Evolutionary conservation across 208 protist genomes (phyloP).

Genomic region (Zelonia costaricensis): DNA sequence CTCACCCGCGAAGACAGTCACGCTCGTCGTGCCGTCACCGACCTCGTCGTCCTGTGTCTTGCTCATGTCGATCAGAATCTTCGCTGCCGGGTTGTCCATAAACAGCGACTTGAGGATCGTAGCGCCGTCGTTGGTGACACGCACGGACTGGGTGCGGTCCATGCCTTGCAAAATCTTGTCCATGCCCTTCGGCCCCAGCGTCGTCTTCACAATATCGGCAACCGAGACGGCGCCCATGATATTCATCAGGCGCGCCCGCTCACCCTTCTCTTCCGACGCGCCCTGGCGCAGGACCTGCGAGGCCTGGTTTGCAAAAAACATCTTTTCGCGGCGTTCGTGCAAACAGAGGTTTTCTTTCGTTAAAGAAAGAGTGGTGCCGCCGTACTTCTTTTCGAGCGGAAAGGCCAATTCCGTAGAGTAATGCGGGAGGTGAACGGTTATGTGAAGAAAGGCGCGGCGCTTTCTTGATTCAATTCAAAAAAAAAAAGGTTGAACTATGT

Average conservation of each 20-base stretch:
- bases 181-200: constrained; percentile 99
- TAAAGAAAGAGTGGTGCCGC: too few species aligned
- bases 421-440: too few species aligned
- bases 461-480: too few species aligned
- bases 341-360: too few species aligned
- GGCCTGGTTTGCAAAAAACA: constrained; percentile 83
- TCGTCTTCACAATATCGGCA: constrained; percentile 99
- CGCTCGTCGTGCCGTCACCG: constrained; percentile 99
- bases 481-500: constrained; percentile 17
- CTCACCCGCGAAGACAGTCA: constrained; percentile 98
- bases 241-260: constrained; percentile 92
- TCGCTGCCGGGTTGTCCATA: constrained; percentile 99
- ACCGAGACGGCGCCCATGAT: constrained; percentile 90
- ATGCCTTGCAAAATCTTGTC: constrained; percentile 95
- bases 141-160: constrained; percentile 81
- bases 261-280: constrained; percentile 92
- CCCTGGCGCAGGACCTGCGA: constrained; percentile 83
- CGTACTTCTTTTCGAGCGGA: too few species aligned
- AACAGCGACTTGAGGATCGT: constrained; percentile 99
- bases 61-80: constrained; percentile 99
- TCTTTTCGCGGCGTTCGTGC: constrained; percentile 18
- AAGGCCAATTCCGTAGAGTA: too few species aligned
- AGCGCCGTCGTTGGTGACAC: constrained; percentile 99
- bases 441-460: too few species aligned
- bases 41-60: constrained; percentile 99